These are phyloP conservation scores for Tulasnella sp. DNA, from an alignment of 768 basidiomycete species.

Conservation along the genomic window DNA sequence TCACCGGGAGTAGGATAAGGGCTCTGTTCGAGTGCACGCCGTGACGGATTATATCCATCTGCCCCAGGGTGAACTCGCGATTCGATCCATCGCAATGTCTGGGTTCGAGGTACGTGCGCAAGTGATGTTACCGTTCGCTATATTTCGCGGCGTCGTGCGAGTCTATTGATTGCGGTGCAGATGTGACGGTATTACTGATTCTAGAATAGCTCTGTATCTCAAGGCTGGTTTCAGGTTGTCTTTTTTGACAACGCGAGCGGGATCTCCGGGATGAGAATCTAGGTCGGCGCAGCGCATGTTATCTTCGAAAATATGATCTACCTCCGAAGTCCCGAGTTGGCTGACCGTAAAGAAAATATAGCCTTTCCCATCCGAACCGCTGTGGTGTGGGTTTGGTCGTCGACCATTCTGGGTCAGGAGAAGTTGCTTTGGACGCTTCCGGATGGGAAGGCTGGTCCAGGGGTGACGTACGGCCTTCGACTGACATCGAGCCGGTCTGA, in stretches of 20 bases:
- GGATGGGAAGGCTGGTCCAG: too few relatives aligned
- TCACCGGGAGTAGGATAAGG: slow-evolving; percentile 56
- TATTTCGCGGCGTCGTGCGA: background rate
- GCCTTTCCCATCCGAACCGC: too few relatives aligned
- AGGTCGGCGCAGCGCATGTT: background rate
- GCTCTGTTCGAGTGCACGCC: slow-evolving; percentile 52
- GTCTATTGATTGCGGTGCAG: background rate
- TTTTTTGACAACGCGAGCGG: background rate
- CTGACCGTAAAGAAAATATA: too few relatives aligned
- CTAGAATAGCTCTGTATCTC: background rate
- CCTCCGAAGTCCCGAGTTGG: too few relatives aligned
- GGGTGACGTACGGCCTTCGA: too few relatives aligned
- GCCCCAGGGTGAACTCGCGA: too few relatives aligned
- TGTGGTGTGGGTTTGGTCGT: too few relatives aligned
- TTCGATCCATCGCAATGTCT: too few relatives aligned
- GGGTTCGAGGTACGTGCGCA: background rate
- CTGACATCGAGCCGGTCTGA: too few relatives aligned
- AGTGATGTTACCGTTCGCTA: background rate
- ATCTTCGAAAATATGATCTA: background rate
- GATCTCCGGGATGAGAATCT: background rate
- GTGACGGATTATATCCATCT: slow-evolving; percentile 53
- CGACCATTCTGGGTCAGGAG: too few relatives aligned
- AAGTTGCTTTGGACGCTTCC: too few relatives aligned
- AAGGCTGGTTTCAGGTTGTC: slow-evolving; percentile 9
- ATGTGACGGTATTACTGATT: background rate